These are phyloP conservation scores for Populus simonii DNA, from an alignment of 345 rosid species.

Conservation along the genomic window DNA sequence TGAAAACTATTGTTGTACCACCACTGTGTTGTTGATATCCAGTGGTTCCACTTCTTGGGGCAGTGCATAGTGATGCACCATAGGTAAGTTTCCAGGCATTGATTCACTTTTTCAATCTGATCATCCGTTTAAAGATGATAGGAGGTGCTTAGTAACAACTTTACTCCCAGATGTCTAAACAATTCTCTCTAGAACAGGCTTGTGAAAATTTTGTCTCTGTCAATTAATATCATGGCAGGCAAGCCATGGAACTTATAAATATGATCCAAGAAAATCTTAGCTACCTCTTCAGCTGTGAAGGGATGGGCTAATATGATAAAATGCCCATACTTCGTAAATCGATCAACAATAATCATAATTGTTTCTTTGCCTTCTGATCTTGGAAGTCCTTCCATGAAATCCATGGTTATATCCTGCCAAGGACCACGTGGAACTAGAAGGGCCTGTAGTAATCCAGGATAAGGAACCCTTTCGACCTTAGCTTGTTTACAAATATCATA, in stretches of 20 bases:
- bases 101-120: too few relatives aligned
- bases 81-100: too few relatives aligned
- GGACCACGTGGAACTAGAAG: background rate
- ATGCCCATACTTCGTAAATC: background rate
- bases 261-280: background rate
- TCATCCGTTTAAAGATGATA: background rate
- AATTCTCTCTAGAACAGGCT: background rate
- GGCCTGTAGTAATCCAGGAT: accelerated
- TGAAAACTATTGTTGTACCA: too few relatives aligned
- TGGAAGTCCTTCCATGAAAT: background rate
- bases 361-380: background rate
- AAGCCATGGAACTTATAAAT: background rate
- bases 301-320: background rate
- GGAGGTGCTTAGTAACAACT: too few relatives aligned
- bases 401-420: background rate
- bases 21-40: too few relatives aligned
- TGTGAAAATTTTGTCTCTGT: background rate
- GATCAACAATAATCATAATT: background rate
- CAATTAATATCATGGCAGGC: background rate
- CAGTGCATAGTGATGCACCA: too few relatives aligned
- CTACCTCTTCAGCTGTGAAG: background rate
- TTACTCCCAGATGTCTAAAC: background rate
- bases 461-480: background rate
- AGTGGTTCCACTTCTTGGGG: too few relatives aligned
- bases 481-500: background rate